A percentile compares a stretch with the other conserved stretches of the same genome.
phyloP scores from a whole-genome alignment of 2,329 filamentous ascomycete species.

The Fusarium drepaniforme region DNA sequence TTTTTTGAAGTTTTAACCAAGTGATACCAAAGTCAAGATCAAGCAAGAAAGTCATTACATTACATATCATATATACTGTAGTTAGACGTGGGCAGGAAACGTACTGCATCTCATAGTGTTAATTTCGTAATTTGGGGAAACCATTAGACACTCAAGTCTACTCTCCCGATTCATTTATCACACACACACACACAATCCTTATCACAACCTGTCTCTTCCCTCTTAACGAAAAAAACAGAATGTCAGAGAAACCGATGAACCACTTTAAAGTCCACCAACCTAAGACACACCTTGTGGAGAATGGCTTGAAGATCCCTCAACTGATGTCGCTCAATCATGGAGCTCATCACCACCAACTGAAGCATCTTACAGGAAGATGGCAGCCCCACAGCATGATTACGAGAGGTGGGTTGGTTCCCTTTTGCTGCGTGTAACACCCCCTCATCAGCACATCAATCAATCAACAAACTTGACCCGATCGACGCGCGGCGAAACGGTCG shows the following conservation, averaged over 20 bases:
- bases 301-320: constrained; percentile 25
- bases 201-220: background rate
- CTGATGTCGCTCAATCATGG: constrained; percentile 30
- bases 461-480: constrained; percentile 24
- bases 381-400: constrained; percentile 35
- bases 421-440: background rate
- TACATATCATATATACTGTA: background rate
- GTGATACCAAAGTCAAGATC: constrained; percentile 31
- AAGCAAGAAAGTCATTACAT: background rate
- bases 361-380: constrained; percentile 21
- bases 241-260: constrained; percentile 25
- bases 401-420: background rate
- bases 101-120: constrained; percentile 40
- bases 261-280: constrained; percentile 32
- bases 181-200: background rate
- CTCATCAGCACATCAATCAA: constrained; percentile 13
- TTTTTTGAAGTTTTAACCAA: constrained; percentile 14
- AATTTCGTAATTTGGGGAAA: constrained; percentile 20
- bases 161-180: background rate
- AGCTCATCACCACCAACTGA: constrained; percentile 3
- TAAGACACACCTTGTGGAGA: constrained; percentile 30
- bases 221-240: constrained; percentile 6
- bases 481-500: constrained; percentile 19
- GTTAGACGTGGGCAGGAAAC: constrained; percentile 38
- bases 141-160: background rate